These are phyloP conservation scores for Podila verticillata DNA, from an alignment of 192 early-diverging fungal species.

Conservation along the genomic window DNA sequence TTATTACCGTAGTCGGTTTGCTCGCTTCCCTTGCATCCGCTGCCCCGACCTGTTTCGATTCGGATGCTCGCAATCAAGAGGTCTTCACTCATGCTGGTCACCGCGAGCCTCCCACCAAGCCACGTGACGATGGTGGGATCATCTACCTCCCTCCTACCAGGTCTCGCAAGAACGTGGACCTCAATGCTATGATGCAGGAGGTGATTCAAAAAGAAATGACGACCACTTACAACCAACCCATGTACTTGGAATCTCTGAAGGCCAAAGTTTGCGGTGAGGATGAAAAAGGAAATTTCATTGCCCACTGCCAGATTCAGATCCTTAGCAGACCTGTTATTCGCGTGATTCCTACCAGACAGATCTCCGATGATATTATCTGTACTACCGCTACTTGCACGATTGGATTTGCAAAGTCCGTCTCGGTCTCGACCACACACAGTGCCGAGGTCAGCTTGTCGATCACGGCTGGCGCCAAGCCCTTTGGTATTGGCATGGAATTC, in stretches of 20 bases:
- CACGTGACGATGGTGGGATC: neutral
- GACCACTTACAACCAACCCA: neutral
- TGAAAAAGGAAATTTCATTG: no score
- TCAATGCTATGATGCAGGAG: neutral
- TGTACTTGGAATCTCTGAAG: neutral
- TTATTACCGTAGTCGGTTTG: no score
- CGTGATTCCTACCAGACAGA: neutral
- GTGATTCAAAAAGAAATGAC: neutral
- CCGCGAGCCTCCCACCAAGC: no score
- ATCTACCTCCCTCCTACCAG: neutral
- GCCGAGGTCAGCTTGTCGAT: neutral
- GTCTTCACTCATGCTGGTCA: conserved; percentile 1
- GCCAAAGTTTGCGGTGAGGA: no score
- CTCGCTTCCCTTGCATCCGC: no score
- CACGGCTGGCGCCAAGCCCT: neutral
- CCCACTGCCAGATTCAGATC: neutral
- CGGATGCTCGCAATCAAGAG: no score
- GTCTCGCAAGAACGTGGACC: neutral
- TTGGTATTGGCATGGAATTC: conserved; percentile 2
- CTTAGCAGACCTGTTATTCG: neutral
- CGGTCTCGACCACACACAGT: conserved; percentile 2
- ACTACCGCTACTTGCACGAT: neutral
- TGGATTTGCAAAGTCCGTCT: neutral
- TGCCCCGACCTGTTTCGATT: no score
- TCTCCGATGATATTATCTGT: conserved; percentile 2